Evolutionary conservation across 2,329 filamentous ascomycete species (phyloP).

Genomic region (Diaporthe sp.): DNA sequence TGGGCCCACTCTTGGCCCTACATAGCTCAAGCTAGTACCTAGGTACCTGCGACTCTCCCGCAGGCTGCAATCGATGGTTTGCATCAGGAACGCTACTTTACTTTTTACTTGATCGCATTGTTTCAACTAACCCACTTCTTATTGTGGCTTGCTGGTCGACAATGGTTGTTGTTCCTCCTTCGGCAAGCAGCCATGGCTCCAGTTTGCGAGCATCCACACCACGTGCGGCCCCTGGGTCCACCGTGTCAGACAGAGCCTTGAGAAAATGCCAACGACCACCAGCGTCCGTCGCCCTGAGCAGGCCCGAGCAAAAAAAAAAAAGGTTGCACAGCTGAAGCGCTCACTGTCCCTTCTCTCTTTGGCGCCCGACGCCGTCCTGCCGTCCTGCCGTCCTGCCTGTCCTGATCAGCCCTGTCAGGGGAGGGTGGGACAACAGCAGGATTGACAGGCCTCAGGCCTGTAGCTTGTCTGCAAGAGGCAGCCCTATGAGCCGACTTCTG

Average conservation of each 20-base stretch:
- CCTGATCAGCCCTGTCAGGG: constrained; percentile 2
- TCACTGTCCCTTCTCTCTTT: background rate
- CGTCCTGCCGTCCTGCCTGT: background rate
- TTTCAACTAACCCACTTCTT: background rate
- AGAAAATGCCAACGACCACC: background rate
- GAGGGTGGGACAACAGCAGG: background rate
- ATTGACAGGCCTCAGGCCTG: constrained; percentile 7
- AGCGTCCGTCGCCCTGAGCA: background rate
- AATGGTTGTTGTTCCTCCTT: background rate
- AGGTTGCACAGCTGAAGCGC: background rate
- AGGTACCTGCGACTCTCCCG: background rate
- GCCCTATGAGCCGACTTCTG: background rate
- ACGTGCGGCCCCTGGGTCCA: background rate
- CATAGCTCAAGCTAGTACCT: background rate
- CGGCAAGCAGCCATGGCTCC: background rate
- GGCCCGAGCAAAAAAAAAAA: background rate
- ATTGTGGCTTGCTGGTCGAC: background rate
- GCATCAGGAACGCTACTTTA: constrained; percentile 3
- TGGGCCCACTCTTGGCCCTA: background rate
- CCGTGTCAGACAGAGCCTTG: background rate
- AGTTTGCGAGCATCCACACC: background rate
- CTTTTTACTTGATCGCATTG: background rate
- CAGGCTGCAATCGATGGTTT: background rate
- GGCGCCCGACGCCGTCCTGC: background rate
- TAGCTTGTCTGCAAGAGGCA: background rate